Evolutionary conservation across 148 eudicot genomes (phyloP), one percentile per base, ranked within the genome.

Genomic region (Vaccinium corymbosum): DNA sequence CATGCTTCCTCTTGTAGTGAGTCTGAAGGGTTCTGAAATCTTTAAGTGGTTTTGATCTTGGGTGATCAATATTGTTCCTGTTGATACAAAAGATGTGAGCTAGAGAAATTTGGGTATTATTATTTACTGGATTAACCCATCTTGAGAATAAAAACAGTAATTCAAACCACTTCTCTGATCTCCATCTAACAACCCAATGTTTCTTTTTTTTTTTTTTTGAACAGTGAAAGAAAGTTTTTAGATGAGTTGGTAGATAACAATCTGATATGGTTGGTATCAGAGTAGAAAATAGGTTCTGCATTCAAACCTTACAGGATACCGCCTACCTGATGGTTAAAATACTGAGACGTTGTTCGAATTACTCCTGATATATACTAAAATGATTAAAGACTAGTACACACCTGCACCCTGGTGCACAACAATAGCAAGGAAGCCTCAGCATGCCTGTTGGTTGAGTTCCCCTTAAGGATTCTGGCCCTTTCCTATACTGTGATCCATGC

Each of bases 391-490:
- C 64, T 19, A 59, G 2, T n/a, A n/a, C 27, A 59, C 32, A 68
- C 73, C 73, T 83, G 84, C 94, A 91, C 14, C 94, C 94, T 3
- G 89, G 91, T 57, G 92, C 89, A 78, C 94, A 91, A 80, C 94
- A 92, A 84, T 92, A 92, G 88, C 94, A 92, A 14, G 94, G 94
- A 6, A 92, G 94, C 55, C 92, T 88, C 4, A 92, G 87, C 94
- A 92, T 92, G 29, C 94, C 94, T 27, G 94, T 92, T 27, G 94
- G 94, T 79, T 92, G 94, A 57, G 89, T 89, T 3, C 94, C 94
- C 17, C 93, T 85, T 10, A 92, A 86, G 20, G 94, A 92, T 84
- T 92, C 94, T 1, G 94, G 94, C 8, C 94, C 94, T 79, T 87
- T 89, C 76, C 94, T 84, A 64, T 92, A 92, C 50, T 92, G 93